Percentiles rank a stretch among this genome's conserved stretches.
phyloP scores from a whole-genome alignment of 805 yeast genomes.

The Candida wancherniae region DNA sequence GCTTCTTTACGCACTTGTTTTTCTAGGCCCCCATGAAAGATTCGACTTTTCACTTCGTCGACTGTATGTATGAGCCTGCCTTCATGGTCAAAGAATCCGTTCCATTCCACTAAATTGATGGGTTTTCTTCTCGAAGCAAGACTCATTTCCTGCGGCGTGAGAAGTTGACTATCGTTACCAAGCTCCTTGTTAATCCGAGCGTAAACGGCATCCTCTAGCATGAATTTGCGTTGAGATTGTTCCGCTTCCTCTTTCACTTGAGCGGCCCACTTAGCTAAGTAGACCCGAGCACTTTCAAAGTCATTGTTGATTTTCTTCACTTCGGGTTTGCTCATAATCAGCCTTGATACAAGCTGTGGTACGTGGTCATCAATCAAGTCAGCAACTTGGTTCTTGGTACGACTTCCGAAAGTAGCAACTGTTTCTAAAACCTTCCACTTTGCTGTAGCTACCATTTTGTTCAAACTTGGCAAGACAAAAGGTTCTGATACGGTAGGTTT shows the following conservation, averaged over 20 bases:
- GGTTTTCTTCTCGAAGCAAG: constrained; percentile 62
- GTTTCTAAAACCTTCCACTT: constrained; percentile 85
- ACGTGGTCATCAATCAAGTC: constrained; percentile 59
- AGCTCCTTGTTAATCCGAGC: constrained; percentile 54
- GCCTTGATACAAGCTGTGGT: constrained; percentile 54
- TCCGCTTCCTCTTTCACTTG: constrained; percentile 89
- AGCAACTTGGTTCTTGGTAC: constrained; percentile 49
- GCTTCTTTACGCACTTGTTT: constrained; percentile 59
- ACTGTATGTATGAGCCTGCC: constrained; percentile 74
- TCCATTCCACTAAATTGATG: constrained; percentile 75
- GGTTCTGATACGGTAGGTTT: constrained; percentile 12
- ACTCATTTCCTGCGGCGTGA: constrained; percentile 56
- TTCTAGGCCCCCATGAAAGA: constrained; percentile 87
- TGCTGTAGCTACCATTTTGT: constrained; percentile 55
- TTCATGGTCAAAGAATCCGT: constrained; percentile 68
- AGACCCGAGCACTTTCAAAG: constrained; percentile 87
- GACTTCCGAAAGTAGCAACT: constrained; percentile 68
- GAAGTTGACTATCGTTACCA: constrained; percentile 41
- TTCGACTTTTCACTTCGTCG: constrained; percentile 71
- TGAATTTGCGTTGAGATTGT: constrained; percentile 46
- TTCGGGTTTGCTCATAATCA: constrained; percentile 65
- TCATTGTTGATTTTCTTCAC: constrained; percentile 80
- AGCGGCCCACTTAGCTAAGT: constrained; percentile 94
- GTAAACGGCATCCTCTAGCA: constrained; percentile 57
- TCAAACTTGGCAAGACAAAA: constrained; percentile 26